These are phyloP conservation scores for Didymella exigua DNA, from an alignment of 2,329 filamentous ascomycete genomes.

Conservation along the genomic window DNA sequence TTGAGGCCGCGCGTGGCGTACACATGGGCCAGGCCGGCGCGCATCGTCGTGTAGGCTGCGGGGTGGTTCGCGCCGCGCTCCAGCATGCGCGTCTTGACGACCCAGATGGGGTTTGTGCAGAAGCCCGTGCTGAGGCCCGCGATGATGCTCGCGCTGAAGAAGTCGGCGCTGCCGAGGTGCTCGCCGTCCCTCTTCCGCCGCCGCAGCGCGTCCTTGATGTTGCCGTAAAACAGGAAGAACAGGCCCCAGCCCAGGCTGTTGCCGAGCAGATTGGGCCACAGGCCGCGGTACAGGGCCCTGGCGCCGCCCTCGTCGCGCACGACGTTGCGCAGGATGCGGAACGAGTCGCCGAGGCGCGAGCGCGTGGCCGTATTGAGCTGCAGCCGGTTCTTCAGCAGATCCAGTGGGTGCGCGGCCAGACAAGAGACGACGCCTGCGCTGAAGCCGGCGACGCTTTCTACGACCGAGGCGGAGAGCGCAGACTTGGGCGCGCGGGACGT, in stretches of 20 bases:
- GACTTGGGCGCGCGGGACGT: conserved; percentile 41
- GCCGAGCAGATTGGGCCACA: conserved; percentile 87
- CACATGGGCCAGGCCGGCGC: conserved; percentile 71
- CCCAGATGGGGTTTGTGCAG: conserved; percentile 95
- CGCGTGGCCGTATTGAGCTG: conserved; percentile 62
- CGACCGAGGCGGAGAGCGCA: conserved; percentile 66
- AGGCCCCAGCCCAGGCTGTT: conserved; percentile 90
- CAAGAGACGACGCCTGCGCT: conserved; percentile 87
- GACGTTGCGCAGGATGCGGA: conserved; percentile 59
- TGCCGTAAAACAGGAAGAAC: conserved; percentile 81
- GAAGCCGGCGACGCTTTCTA: conserved; percentile 90
- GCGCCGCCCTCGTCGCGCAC: conserved; percentile 62
- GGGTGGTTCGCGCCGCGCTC: conserved; percentile 75
- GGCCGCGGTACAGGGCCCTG: conserved; percentile 81
- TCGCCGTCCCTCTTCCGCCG: conserved; percentile 46
- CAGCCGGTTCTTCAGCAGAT: conserved; percentile 94
- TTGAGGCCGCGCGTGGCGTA: conserved; percentile 71
- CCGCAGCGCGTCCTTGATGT: conserved; percentile 62
- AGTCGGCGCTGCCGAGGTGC: conserved; percentile 69
- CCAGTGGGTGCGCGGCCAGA: conserved; percentile 85
- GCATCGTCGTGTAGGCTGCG: conserved; percentile 82
- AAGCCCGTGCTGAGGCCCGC: conserved; percentile 75
- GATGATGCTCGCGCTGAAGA: conserved; percentile 75
- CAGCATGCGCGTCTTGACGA: conserved; percentile 96
- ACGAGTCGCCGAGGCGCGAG: conserved; percentile 58